Evolutionary conservation across 129 eudicot species (phyloP).

Genomic region (Tagetes patula): DNA sequence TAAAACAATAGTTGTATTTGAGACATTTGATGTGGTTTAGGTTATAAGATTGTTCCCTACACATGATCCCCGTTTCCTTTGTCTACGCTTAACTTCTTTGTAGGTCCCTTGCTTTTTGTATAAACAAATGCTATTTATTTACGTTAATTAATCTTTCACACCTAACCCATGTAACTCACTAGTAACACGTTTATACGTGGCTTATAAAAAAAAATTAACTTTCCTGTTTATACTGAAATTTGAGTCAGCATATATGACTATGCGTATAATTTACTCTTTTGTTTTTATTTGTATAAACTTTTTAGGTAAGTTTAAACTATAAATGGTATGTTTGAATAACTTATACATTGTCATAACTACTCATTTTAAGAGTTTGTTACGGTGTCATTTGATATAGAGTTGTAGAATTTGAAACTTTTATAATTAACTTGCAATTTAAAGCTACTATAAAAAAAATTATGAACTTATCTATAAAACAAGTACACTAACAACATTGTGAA

Average conservation of each 20-base stretch:
- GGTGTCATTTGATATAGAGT: too few species aligned
- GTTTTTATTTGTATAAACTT: not conserved
- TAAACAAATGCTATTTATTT: not conserved
- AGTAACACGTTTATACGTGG: not conserved
- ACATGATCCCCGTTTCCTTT: conserved; percentile 38
- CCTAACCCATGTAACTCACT: not conserved
- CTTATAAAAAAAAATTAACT: not conserved
- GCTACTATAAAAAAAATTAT: too few species aligned
- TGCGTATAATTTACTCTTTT: too few species aligned
- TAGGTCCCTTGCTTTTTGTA: conserved; percentile 7
- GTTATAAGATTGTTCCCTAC: conserved; percentile 41
- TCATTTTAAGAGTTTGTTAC: not conserved
- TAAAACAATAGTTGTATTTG: not conserved
- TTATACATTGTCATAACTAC: too few species aligned
- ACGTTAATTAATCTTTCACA: too few species aligned
- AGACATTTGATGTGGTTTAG: conserved; percentile 38
- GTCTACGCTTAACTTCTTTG: conserved; percentile 35
- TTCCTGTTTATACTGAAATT: too few species aligned
- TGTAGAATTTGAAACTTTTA: too few species aligned
- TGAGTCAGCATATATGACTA: too few species aligned
- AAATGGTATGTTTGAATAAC: not conserved
- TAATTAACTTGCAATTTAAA: too few species aligned
- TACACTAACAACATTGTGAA: too few species aligned
- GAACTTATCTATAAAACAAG: too few species aligned
- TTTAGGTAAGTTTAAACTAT: not conserved